Evolutionary conservation across 257 asterid genomes (phyloP).

Genomic region (Solanum okadae): DNA sequence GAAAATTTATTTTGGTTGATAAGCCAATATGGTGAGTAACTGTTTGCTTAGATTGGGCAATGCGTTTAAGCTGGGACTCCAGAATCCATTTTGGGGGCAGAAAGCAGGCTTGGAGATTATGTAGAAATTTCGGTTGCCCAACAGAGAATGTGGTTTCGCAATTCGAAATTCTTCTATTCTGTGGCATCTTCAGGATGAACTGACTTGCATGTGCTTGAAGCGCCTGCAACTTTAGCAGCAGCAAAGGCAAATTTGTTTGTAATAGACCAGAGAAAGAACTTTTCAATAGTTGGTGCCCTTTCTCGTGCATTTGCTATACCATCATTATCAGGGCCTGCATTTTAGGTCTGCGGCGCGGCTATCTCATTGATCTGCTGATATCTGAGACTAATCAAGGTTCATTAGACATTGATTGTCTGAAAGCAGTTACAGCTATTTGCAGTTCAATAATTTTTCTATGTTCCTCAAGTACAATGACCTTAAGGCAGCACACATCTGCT

Average conservation of each 20-base stretch:
- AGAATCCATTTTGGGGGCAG: slow-evolving; percentile 31
- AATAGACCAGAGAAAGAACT: slow-evolving; percentile 44
- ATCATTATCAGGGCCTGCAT: slow-evolving; percentile 67
- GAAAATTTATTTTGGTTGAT: slow-evolving; percentile 9
- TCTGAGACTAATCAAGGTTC: slow-evolving; percentile 30
- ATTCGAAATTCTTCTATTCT: slow-evolving; percentile 18
- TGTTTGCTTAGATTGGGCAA: slow-evolving; percentile 38
- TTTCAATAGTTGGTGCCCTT: slow-evolving; percentile 57
- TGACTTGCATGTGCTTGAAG: slow-evolving; percentile 36
- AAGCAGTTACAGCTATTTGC: slow-evolving; percentile 45
- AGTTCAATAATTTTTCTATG: slow-evolving; percentile 27
- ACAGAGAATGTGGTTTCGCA: slow-evolving; percentile 30
- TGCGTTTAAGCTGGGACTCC: slow-evolving; percentile 33
- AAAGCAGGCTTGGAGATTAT: slow-evolving; percentile 33
- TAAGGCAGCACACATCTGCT: slow-evolving; percentile 26
- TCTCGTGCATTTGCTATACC: slow-evolving; percentile 65
- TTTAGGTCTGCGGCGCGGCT: slow-evolving; percentile 54
- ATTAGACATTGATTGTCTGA: slow-evolving; percentile 14
- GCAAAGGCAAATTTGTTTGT: slow-evolving; percentile 47
- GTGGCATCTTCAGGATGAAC: slow-evolving; percentile 24
- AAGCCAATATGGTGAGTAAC: slow-evolving; percentile 59
- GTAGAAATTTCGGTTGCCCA: slow-evolving; percentile 35
- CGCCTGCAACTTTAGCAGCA: slow-evolving; percentile 53
- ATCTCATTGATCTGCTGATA: slow-evolving; percentile 42
- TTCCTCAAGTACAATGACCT: slow-evolving; percentile 23